These are phyloP conservation scores for Knufia petricola DNA, from an alignment of 2,329 filamentous ascomycete genomes.

Conservation along the genomic window DNA sequence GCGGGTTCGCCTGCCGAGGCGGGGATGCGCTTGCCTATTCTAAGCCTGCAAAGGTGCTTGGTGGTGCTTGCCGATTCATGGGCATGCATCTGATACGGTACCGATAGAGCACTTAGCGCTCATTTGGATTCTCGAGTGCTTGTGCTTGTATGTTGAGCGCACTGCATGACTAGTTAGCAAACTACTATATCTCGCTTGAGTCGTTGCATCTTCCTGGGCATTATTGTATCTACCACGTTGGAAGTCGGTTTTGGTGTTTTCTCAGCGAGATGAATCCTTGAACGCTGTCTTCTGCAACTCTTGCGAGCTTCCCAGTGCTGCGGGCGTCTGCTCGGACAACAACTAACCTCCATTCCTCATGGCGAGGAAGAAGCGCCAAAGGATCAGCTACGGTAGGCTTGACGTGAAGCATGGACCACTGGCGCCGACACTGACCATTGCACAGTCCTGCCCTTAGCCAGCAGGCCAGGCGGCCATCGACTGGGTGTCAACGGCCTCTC, in stretches of 20 bases:
- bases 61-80: background rate
- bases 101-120: background rate
- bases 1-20: background rate
- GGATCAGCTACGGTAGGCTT: slow-evolving; percentile 58
- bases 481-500: slow-evolving; percentile 92
- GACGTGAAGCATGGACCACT: background rate
- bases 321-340: background rate
- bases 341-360: slow-evolving; percentile 29
- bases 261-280: no score
- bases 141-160: no score
- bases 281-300: no score
- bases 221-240: background rate
- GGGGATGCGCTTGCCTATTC: background rate
- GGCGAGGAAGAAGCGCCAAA: slow-evolving; percentile 60
- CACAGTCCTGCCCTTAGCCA: slow-evolving; percentile 61
- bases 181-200: no score
- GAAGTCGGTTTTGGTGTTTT: background rate
- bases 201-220: no score
- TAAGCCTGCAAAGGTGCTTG: background rate
- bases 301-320: no score
- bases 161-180: background rate
- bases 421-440: slow-evolving; percentile 1
- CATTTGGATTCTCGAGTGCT: no score
- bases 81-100: background rate
- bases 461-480: slow-evolving; percentile 72